phyloP scores from a whole-genome alignment of 2,329 filamentous ascomycete species.

The Laburnicola sp. region DNA sequence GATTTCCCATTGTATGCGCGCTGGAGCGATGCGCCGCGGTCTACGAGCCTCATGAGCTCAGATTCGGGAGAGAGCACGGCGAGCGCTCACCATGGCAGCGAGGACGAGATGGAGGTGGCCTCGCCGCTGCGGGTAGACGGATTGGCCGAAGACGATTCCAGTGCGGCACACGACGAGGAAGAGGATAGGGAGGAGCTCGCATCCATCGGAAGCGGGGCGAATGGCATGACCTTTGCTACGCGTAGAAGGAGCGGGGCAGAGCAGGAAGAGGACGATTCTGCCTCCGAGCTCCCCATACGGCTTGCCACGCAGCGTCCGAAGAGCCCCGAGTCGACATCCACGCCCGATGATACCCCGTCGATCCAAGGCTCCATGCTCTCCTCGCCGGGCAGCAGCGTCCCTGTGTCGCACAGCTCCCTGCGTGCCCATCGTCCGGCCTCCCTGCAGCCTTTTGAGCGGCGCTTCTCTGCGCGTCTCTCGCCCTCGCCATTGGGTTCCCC shows the following conservation, averaged over 20 bases:
- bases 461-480: constrained; percentile 86
- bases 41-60: constrained; percentile 68
- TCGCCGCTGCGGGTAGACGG: constrained; percentile 56
- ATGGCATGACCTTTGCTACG: constrained; percentile 40
- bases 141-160: constrained; percentile 6
- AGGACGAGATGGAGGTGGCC: constrained; percentile 50
- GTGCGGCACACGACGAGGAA: constrained; percentile 14
- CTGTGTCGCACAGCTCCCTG: constrained; percentile 69
- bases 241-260: constrained; percentile 27
- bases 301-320: constrained; percentile 41
- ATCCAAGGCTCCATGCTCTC: constrained; percentile 63
- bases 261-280: constrained; percentile 27
- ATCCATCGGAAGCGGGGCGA: constrained; percentile 24
- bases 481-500: constrained; percentile 64
- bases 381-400: constrained; percentile 72
- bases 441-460: constrained; percentile 88
- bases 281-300: constrained; percentile 25
- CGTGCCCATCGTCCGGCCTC: constrained; percentile 76
- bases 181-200: constrained; percentile 30
- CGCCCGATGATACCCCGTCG: constrained; percentile 82
- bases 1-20: constrained; percentile 18
- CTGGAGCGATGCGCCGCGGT: constrained; percentile 57
- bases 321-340: constrained; percentile 74
- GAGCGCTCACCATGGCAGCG: constrained; percentile 61
- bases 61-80: constrained; percentile 64